Evolutionary conservation across 225 moss, liverwort and hornwort species (phyloP), one percentile per base, ranked within the genome.

Genomic region (Straminergon stramineum): DNA sequence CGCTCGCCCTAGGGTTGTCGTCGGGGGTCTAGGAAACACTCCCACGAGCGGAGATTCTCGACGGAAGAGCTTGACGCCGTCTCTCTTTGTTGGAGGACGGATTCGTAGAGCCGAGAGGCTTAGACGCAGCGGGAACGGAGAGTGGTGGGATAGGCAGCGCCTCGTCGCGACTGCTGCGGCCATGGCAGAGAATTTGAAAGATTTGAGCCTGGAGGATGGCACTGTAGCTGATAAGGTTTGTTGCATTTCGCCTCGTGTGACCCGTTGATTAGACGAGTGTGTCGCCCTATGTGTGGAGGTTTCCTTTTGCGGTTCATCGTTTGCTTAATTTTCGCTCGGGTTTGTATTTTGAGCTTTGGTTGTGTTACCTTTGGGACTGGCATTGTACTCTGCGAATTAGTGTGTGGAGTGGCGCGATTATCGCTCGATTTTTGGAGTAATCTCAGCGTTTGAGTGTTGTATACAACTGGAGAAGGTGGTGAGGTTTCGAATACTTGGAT

Each of bases 101-200:
- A 73, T 67, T 73, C 55, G 51, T 56, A 58, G 85, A 41, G 60
- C 26, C 24, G 64, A 41, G 56, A 39, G 53, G 77, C 15, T 48
- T 58, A n/a, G 79, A 41, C 55, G 56, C 39, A 45, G 70, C 34
- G 56, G 56, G 35, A 70, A 87, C 65, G 81, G 87, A 84, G 87
- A 41, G 66, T 85, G 53, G 75, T 37, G 37, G 65, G 67, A 71
- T 39, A 53, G 87, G 60, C 84, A 60, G 51, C 84, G 70, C 62
- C 84, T 77, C 43, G 88, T 90, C 65, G 79, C 87, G 58, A 85
- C 91, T 76, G 90, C 89, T 71, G 90, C 89, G 65, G 92, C 94
- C 35, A 97, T 95, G 96, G 94, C 96, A 22, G 96, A 95, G 91
- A 93, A 96, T 91, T 87, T 96, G 91, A 94, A 93, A 87, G 91